Evolutionary conservation across 352 stramenopile genomes (phyloP), one percentile per base, ranked within the genome.

Genomic region (Phytopythium litorale): DNA sequence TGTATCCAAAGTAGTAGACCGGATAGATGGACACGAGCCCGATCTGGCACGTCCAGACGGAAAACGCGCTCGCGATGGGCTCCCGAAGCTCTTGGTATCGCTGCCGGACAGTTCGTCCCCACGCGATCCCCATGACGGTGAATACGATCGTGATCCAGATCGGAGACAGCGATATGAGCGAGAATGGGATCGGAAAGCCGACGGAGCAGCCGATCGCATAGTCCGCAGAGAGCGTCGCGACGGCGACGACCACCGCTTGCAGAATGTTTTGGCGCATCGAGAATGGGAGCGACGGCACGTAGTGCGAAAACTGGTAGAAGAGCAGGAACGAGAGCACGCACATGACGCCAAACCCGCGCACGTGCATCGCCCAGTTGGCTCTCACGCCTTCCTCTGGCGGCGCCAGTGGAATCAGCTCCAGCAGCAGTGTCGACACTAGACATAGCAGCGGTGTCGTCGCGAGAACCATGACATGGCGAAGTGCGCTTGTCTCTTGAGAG

Each of bases 161-260:
- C 28, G 63, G 60, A n/a, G 46, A 58, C 40, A 51, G 35, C 7
- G 61, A 0, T 18, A 73, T 43, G 56, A 73, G 46, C 12, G 63
- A 65, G 25, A 73, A 70, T 6, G 67, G 67, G 6, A 73, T 11
- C 0, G 63, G 67, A 18, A 73, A 64, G 2, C 56, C 60, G 50
- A 67, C 58, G 3, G 13, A 2, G 0, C 58, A 21, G 1, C 62
- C 53, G 3, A 75, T 6, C 0, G 16, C 40, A 28, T 66, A 59
- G 32, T 67, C 38, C 0, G 67, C 13, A 2, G 33, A 35, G 21
- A 58, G 50, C 28, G 9, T 35, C 3, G 62, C 28, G 16, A 35
- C 38, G n/a, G 62, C 35, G 1, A 63, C 42, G 0, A 70, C 28
- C 15, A 61, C 16, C 2, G 62, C 42, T 9, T 65, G 56, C 9